A percentile compares a stretch with the other conserved stretches of the same genome.
Evolutionary conservation across 805 yeast species (phyloP).

Genomic region (Kazachstania martiniae): DNA sequence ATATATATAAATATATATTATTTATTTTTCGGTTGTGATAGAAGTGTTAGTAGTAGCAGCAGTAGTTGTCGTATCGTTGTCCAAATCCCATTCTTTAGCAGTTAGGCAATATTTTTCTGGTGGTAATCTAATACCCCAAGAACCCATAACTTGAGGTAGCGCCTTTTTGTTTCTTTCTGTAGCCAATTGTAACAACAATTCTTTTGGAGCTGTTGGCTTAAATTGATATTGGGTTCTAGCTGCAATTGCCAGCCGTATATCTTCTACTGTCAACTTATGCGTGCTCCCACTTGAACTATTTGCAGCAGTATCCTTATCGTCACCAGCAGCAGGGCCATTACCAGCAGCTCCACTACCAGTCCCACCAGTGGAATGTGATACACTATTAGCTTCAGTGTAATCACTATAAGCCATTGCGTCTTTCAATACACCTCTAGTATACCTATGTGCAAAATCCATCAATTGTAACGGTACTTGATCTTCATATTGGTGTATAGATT

Average conservation of each 20-base stretch:
- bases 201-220: constrained; percentile 88
- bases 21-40: neutral
- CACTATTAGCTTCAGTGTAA: constrained; percentile 40
- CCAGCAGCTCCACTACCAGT: constrained; percentile 18
- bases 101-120: constrained; percentile 96
- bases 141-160: constrained; percentile 82
- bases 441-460: constrained; percentile 92
- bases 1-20: no score
- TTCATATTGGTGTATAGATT: constrained; percentile 83
- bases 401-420: constrained; percentile 88
- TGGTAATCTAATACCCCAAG: constrained; percentile 88
- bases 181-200: constrained; percentile 79
- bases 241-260: constrained; percentile 82
- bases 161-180: constrained; percentile 83
- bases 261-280: constrained; percentile 70
- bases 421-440: constrained; percentile 74
- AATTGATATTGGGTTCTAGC: constrained; percentile 94
- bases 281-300: neutral
- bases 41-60: no score
- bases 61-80: neutral
- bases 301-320: neutral
- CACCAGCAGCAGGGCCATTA: constrained; percentile 7
- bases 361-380: neutral
- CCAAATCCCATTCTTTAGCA: constrained; percentile 29
- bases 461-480: constrained; percentile 93